Base-by-base conservation (phyloP, 2,329 filamentous ascomycete genomes). In the Penicillium oxalicum region DNA sequence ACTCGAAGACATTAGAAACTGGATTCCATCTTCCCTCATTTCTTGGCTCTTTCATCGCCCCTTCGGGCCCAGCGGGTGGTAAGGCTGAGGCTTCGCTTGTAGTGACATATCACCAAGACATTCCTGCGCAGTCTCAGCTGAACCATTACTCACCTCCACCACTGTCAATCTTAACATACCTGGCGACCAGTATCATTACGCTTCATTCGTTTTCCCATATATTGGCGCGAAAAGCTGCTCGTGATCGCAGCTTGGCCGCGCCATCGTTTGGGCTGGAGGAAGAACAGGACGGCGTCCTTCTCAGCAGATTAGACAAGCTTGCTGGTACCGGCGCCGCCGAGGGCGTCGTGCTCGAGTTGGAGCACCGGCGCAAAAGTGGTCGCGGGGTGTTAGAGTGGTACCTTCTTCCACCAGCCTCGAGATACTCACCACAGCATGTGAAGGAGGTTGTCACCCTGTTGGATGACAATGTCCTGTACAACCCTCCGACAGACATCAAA, bases 171-270 rank as follows among this genome's bases (percentile, higher is more conserved):
- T 76, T 97, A 24, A 80, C 78, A 40, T 94, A 94, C 69, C 82
- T 96, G 49, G 88, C 91, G n/a, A 98, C 93, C 3, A 85, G 89
- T 3, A 80, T 97, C 45, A 77, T 97, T 50, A 83, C 80, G 4
- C 76, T 87, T 0, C 82, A 85, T 35, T 87, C 83, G 11, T 77
- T 96, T 35, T 73, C 81, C 6, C 89, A 96, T 58, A 80, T 87
- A 38, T 76, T 93, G 4, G 82, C 83, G 28, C 77, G 80, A 34
- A 89, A 89, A 64, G 79, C 78, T n/a, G 90, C 91, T 3, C 77
- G 79, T 8, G 84, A 93, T 67, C 80, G 86, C 49, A 90, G 87
- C 60, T 73, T 88, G 5, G 81, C 80, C 4, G 84, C 85, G 52
- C 91, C 91, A 0, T 79, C 80, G 7, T 95, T 87, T 68, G 93